Percentiles rank a stretch among this genome's conserved stretches.
phyloP scores from a whole-genome alignment of 768 basidiomycete genomes.

The Leccinum subgranulosum region DNA sequence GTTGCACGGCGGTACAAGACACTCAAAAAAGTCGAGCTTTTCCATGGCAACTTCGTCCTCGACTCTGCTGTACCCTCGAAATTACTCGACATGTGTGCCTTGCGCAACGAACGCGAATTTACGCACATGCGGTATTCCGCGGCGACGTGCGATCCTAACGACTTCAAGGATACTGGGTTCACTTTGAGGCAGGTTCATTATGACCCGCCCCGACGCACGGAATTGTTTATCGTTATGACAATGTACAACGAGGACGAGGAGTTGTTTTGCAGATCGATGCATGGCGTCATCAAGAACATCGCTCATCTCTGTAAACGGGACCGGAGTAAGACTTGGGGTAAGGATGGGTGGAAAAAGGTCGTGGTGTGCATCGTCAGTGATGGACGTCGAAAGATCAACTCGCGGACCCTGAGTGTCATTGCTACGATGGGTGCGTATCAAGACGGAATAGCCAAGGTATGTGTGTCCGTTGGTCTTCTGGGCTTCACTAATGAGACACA shows the following conservation, averaged over 20 bases:
- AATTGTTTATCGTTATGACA: slow-evolving; percentile 96
- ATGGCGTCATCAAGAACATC: slow-evolving; percentile 94
- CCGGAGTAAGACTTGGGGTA: slow-evolving; percentile 92
- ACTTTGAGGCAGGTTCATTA: slow-evolving; percentile 89
- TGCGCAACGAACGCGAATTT: too few relatives aligned
- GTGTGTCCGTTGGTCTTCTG: slow-evolving; percentile 9
- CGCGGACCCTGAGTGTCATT: slow-evolving; percentile 78
- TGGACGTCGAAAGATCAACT: slow-evolving; percentile 82
- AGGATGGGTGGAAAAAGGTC: slow-evolving; percentile 98
- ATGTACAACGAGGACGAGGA: slow-evolving; percentile 97
- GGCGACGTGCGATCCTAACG: too few relatives aligned
- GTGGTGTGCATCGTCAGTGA: slow-evolving; percentile 92
- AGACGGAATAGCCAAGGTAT: slow-evolving; percentile 86
- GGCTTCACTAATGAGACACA: slow-evolving; percentile 4
- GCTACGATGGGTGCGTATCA: slow-evolving; percentile 95
- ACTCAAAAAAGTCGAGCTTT: too few relatives aligned
- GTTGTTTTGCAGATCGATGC: slow-evolving; percentile 90
- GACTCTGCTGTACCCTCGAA: too few relatives aligned
- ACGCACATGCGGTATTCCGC: too few relatives aligned
- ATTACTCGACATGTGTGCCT: too few relatives aligned
- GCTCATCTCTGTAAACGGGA: slow-evolving; percentile 84
- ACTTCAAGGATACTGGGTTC: slow-evolving; percentile 79
- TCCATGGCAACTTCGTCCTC: too few relatives aligned
- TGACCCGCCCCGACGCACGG: slow-evolving; percentile 86
- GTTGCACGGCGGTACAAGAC: too few relatives aligned